phyloP scores from a whole-genome alignment of 306 rosid genomes.

The Bauhinia variegata region DNA sequence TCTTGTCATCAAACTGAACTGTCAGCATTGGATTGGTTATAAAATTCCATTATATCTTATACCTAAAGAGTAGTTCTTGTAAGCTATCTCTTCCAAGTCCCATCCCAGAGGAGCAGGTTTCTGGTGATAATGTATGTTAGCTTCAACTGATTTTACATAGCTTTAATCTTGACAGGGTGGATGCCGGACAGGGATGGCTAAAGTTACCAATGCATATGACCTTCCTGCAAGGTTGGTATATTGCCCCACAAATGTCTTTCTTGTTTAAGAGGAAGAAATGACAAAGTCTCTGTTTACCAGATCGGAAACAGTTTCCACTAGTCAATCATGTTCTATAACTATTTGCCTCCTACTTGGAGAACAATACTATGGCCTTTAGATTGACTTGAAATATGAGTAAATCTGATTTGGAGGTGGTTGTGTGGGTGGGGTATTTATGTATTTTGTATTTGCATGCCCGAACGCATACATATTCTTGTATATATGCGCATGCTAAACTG shows the following conservation, averaged over 20 bases:
- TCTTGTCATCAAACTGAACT: constrained; percentile 23
- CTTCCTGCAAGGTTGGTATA: constrained; percentile 92
- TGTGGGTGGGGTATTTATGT: constrained; percentile 13
- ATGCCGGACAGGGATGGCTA: constrained; percentile 99
- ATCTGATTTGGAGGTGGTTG: constrained; percentile 15
- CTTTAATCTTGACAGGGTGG: constrained; percentile 78
- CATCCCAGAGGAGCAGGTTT: constrained; percentile 17
- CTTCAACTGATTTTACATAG: constrained; percentile 34
- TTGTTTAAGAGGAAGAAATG: too few relatives aligned
- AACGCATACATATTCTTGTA: not conserved
- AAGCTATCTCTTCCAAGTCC: constrained; percentile 23
- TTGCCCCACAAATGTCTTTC: constrained; percentile 5
- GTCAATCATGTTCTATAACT: not conserved
- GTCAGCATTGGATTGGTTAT: not conserved
- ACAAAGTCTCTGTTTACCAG: constrained; percentile 18
- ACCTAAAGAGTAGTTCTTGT: constrained; percentile 13
- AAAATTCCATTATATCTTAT: constrained; percentile 21
- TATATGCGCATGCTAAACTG: constrained; percentile 20
- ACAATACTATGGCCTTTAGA: not conserved
- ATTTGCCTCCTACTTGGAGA: constrained; percentile 1
- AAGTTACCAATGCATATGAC: constrained; percentile 84
- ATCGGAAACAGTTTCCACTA: constrained; percentile 20
- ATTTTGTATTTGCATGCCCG: constrained; percentile 6
- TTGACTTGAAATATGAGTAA: constrained; percentile 28
- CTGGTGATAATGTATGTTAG: constrained; percentile 25